Conservation (phyloP, 2,329 filamentous ascomycete genomes). For the Furcasterigmium furcatum region DNA sequence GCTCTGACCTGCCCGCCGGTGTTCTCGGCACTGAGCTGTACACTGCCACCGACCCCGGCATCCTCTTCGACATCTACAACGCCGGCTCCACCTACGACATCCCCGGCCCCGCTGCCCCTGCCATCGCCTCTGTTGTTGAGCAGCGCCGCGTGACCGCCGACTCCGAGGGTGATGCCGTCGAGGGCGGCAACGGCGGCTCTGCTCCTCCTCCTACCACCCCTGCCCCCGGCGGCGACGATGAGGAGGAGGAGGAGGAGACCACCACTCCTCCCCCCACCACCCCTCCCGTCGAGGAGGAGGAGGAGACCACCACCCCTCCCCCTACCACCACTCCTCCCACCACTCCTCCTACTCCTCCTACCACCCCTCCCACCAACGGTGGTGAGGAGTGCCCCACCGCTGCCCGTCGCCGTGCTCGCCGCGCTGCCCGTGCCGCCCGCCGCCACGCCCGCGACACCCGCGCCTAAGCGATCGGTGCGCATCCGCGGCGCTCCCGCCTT, state of each 20-base stretch:
- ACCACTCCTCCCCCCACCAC: slow-evolving; percentile 13
- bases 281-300: slow-evolving; percentile 4
- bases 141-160: slow-evolving; percentile 3
- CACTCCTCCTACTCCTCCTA: slow-evolving; percentile 9
- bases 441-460: slow-evolving; percentile 11
- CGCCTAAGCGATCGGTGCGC: neutral
- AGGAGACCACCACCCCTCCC: slow-evolving; percentile 11
- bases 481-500: no score
- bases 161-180: neutral
- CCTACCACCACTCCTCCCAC: slow-evolving; percentile 16
- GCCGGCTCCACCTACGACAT: slow-evolving; percentile 22
- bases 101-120: slow-evolving; percentile 21
- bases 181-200: neutral
- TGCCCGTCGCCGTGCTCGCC: slow-evolving; percentile 9
- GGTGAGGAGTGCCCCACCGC: slow-evolving; percentile 2
- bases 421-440: slow-evolving; percentile 10
- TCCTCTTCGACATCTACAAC: slow-evolving; percentile 29
- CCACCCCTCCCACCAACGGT: neutral
- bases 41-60: slow-evolving; percentile 26
- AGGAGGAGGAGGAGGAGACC: slow-evolving; percentile 8
- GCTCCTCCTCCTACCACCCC: slow-evolving; percentile 16
- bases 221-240: slow-evolving; percentile 15
- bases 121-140: slow-evolving; percentile 3
- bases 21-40: slow-evolving; percentile 32
- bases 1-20: slow-evolving; percentile 20